Conservation (phyloP, 2,329 filamentous ascomycete species). For the Colletotrichum brevisporum region DNA sequence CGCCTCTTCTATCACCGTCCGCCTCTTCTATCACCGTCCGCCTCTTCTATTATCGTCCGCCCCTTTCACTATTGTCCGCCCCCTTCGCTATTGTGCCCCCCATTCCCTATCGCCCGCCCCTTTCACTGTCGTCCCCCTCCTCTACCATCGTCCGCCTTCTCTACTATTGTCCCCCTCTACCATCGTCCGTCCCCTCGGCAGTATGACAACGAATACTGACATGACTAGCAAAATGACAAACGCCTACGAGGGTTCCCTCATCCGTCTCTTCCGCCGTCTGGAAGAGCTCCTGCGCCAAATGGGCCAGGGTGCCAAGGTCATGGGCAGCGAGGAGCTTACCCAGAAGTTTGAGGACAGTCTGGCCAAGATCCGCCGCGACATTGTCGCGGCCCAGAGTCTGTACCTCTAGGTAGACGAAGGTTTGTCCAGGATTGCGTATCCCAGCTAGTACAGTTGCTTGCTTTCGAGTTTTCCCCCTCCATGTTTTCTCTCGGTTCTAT, state of each 20-base stretch:
- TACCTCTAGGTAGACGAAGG: constrained; percentile 74
- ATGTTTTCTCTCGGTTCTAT: constrained; percentile 22
- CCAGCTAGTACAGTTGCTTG: not conserved
- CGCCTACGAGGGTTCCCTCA: constrained; percentile 95
- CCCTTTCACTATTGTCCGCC: too few relatives aligned
- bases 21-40: too few relatives aligned
- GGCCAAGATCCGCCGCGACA: constrained; percentile 89
- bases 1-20: too few relatives aligned
- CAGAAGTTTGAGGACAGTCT: constrained; percentile 92
- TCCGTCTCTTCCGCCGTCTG: constrained; percentile 93
- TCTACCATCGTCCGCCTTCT: too few relatives aligned
- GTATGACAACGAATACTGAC: constrained; percentile 19
- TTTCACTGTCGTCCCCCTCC: too few relatives aligned
- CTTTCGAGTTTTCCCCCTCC: not conserved
- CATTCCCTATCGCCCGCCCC: too few relatives aligned
- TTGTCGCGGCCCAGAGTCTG: constrained; percentile 93
- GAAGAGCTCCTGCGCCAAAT: constrained; percentile 96
- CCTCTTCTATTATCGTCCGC: too few relatives aligned
- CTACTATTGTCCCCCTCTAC: too few relatives aligned
- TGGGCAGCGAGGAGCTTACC: constrained; percentile 95
- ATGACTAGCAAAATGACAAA: constrained; percentile 95
- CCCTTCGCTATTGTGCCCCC: too few relatives aligned
- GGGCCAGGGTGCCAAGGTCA: constrained; percentile 95
- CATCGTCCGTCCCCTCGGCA: too few relatives aligned
- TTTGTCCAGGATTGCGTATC: constrained; percentile 18